Percentiles rank a stretch among this genome's conserved stretches.
Conservation (phyloP, 768 basidiomycete species). For the Rhodotorula sphaerocarpa region DNA sequence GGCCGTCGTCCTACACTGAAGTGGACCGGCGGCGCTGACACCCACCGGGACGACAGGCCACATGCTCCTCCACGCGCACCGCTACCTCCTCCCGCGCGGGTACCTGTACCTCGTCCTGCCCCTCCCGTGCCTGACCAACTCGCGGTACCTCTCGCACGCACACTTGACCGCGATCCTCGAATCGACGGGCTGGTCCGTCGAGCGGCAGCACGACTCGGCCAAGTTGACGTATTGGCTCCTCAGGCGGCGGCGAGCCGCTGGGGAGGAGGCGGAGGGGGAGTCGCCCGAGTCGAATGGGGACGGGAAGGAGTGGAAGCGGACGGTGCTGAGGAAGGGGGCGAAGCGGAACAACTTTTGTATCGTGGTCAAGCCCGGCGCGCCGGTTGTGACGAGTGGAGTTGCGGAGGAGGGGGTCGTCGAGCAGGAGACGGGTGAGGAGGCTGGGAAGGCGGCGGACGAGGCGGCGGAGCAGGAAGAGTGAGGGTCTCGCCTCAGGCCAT, state of each 20-base stretch:
- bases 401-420: neutral
- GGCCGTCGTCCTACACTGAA: no score
- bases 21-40: no score
- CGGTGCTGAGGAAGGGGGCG: slow-evolving; percentile 27
- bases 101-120: slow-evolving; percentile 39
- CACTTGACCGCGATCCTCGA: slow-evolving; percentile 26
- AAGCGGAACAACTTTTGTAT: slow-evolving; percentile 36
- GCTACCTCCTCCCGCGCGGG: slow-evolving; percentile 33
- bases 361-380: slow-evolving; percentile 15
- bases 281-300: slow-evolving; percentile 3
- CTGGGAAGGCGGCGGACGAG: neutral
- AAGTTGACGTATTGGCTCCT: slow-evolving; percentile 37
- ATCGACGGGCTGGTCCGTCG: slow-evolving; percentile 29
- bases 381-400: neutral
- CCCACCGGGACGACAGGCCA: slow-evolving; percentile 14
- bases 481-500: neutral
- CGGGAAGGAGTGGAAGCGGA: slow-evolving; percentile 31
- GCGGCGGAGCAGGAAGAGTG: neutral
- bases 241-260: neutral
- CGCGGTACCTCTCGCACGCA: slow-evolving; percentile 33
- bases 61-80: slow-evolving; percentile 35
- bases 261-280: neutral
- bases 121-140: slow-evolving; percentile 38
- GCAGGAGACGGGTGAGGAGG: neutral
- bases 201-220: slow-evolving; percentile 29